phyloP scores from a whole-genome alignment of 1,284 basidiomycete species.

The Filobasidium uniguttulatum region DNA sequence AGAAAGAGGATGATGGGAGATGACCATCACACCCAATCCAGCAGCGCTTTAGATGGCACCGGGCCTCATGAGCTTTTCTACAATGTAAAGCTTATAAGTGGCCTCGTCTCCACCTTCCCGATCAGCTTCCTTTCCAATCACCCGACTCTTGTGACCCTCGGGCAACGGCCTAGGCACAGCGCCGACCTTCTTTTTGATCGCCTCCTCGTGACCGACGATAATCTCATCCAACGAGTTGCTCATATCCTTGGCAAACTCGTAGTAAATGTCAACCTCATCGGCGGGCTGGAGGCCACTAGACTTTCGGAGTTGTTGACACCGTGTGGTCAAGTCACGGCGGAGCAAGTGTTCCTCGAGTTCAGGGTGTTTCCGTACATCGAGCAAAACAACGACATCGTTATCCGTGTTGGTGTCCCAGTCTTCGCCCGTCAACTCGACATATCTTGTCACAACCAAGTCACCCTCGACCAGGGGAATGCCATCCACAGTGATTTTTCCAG shows the following conservation, averaged over 20 bases:
- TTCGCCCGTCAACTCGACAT: constrained; percentile 53
- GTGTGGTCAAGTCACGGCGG: constrained; percentile 79
- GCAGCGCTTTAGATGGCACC: neutral
- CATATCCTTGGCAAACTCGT: constrained; percentile 59
- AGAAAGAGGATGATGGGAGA: too few relatives aligned
- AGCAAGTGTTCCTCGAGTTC: constrained; percentile 81
- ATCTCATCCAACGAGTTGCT: constrained; percentile 58
- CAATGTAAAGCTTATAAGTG: neutral
- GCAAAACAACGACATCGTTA: constrained; percentile 82
- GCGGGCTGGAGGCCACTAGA: constrained; percentile 88
- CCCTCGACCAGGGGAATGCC: constrained; percentile 81
- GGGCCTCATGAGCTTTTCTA: neutral
- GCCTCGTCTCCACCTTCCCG: neutral
- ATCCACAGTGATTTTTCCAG: constrained; percentile 69
- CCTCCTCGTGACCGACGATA: constrained; percentile 53
- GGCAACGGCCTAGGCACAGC: constrained; percentile 52
- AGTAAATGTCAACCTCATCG: constrained; percentile 85
- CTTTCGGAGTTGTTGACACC: constrained; percentile 91
- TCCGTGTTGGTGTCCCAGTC: constrained; percentile 79
- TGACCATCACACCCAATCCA: too few relatives aligned
- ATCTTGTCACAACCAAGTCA: constrained; percentile 80
- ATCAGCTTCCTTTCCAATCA: neutral
- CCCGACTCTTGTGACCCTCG: constrained; percentile 31
- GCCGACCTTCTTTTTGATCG: constrained; percentile 64
- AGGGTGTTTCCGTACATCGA: constrained; percentile 75